Conservation (phyloP, 2,329 filamentous ascomycete genomes). For the Hymenoscyphus fructigenus region DNA sequence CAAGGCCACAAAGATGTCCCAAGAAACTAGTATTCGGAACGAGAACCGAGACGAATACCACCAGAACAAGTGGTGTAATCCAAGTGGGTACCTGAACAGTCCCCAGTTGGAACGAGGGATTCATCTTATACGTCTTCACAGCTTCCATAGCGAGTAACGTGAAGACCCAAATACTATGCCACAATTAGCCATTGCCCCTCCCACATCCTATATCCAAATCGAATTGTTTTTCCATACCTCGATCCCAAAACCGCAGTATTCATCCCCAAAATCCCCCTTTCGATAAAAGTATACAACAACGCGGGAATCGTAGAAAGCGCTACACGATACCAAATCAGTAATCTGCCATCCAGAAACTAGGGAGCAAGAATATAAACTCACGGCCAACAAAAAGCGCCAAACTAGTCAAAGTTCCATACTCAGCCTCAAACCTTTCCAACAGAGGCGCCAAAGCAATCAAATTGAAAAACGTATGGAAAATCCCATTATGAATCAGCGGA, state of each 20-base stretch:
- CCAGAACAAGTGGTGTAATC: slow-evolving; percentile 79
- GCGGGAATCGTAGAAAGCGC: slow-evolving; percentile 81
- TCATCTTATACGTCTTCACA: slow-evolving; percentile 78
- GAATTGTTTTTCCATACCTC: slow-evolving; percentile 56
- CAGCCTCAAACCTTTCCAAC: slow-evolving; percentile 88
- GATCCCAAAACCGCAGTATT: slow-evolving; percentile 79
- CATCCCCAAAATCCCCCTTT: slow-evolving; percentile 67
- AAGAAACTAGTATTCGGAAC: slow-evolving; percentile 80
- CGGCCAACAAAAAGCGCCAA: slow-evolving; percentile 86
- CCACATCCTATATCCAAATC: slow-evolving; percentile 7
- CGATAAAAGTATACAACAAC: slow-evolving; percentile 74
- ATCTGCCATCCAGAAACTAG: slow-evolving; percentile 1
- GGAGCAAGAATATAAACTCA: slow-evolving; percentile 50
- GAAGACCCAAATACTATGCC: slow-evolving; percentile 82
- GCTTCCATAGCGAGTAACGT: slow-evolving; percentile 81
- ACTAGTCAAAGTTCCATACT: slow-evolving; percentile 88
- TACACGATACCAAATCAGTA: slow-evolving; percentile 37
- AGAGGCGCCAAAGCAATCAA: slow-evolving; percentile 79
- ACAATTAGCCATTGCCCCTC: slow-evolving; percentile 22
- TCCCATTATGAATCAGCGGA: slow-evolving; percentile 77
- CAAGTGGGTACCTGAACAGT: slow-evolving; percentile 80
- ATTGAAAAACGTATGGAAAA: slow-evolving; percentile 81
- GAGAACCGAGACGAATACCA: slow-evolving; percentile 72
- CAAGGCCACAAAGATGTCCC: slow-evolving; percentile 82
- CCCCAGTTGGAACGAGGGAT: slow-evolving; percentile 70